Conservation (phyloP, 306 rosid species). For the Lablab purpureus region DNA sequence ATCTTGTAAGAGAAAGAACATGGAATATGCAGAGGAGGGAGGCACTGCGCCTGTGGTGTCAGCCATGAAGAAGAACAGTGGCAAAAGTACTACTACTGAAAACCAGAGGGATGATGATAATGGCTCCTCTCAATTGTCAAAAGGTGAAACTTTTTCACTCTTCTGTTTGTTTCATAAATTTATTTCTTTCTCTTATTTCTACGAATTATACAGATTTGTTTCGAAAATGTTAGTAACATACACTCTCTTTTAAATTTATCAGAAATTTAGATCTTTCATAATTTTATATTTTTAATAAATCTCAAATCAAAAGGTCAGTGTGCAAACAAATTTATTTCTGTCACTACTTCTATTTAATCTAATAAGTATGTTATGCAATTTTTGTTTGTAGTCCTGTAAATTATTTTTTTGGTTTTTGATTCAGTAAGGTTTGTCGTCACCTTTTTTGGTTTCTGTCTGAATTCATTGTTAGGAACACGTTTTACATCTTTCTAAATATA, state of each 20-base stretch:
- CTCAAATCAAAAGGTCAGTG: neutral
- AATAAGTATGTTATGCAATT: neutral
- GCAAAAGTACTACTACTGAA: constrained; percentile 39
- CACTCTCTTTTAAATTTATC: neutral
- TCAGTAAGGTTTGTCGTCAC: neutral
- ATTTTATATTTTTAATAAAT: neutral
- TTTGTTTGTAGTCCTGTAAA: neutral
- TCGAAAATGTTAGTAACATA: neutral
- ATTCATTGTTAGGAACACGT: neutral
- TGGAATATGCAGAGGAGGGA: constrained; percentile 45
- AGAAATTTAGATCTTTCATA: neutral
- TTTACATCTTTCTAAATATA: neutral
- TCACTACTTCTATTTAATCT: neutral
- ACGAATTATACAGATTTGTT: neutral
- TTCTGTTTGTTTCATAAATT: neutral
- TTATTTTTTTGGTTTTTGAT: neutral
- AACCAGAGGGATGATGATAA: constrained; percentile 51
- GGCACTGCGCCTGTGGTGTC: constrained; percentile 42
- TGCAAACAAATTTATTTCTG: too few relatives aligned
- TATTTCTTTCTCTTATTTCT: neutral
- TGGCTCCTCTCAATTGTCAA: constrained; percentile 53
- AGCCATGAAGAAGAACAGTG: constrained; percentile 46
- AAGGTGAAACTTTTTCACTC: constrained; percentile 50
- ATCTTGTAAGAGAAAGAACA: constrained; percentile 52
- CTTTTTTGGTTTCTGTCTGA: neutral